phyloP scores from a whole-genome alignment of 805 yeast species.

The Kodamaea sagamina region DNA sequence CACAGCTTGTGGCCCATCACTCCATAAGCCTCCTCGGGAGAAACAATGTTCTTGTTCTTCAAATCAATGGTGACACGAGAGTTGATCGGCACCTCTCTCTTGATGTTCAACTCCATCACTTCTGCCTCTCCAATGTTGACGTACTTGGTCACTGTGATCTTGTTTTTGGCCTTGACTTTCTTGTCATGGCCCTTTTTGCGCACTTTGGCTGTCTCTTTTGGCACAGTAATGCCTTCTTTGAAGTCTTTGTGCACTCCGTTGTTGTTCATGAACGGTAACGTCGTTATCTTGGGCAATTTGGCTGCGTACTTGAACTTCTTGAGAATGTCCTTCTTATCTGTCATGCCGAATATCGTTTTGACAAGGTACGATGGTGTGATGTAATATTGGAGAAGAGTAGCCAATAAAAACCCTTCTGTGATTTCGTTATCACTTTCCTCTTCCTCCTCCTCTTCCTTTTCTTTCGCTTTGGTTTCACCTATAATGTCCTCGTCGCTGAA shows the following conservation, averaged over 20 bases:
- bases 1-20: slow-evolving; percentile 57
- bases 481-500: slow-evolving; percentile 32
- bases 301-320: slow-evolving; percentile 62
- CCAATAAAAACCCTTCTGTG: slow-evolving; percentile 53
- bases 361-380: slow-evolving; percentile 83
- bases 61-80: slow-evolving; percentile 81
- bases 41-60: slow-evolving; percentile 59
- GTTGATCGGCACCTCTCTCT: slow-evolving; percentile 66
- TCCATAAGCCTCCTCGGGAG: slow-evolving; percentile 72
- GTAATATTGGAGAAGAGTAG: slow-evolving; percentile 73
- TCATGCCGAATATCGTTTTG: slow-evolving; percentile 53
- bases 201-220: slow-evolving; percentile 40
- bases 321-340: slow-evolving; percentile 34
- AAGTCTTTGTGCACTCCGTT: slow-evolving; percentile 37
- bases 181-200: slow-evolving; percentile 43
- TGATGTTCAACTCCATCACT: slow-evolving; percentile 56
- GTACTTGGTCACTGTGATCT: slow-evolving; percentile 62
- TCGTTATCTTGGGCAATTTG: slow-evolving; percentile 68
- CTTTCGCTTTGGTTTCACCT: slow-evolving; percentile 13
- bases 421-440: slow-evolving; percentile 18
- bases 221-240: slow-evolving; percentile 66
- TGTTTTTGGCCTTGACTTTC: slow-evolving; percentile 37
- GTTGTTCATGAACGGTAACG: slow-evolving; percentile 71
- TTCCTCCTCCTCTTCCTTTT: slow-evolving; percentile 20
- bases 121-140: slow-evolving; percentile 72